These are phyloP conservation scores for Melanogaster broomeanus DNA, from an alignment of 768 basidiomycete genomes.

Conservation along the genomic window DNA sequence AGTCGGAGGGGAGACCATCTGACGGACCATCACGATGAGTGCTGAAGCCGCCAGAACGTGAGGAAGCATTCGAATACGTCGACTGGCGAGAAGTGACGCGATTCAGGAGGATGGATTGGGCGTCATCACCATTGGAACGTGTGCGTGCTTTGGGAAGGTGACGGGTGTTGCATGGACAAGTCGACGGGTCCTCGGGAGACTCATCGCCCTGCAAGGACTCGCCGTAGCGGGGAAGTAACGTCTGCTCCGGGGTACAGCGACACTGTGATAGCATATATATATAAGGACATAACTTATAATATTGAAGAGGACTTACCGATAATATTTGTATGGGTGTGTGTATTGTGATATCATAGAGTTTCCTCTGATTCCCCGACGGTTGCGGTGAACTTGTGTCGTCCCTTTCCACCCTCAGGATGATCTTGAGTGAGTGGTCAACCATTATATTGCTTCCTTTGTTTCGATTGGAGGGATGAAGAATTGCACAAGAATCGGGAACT, in stretches of 20 bases:
- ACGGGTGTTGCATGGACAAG: constrained; percentile 47
- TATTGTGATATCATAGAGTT: constrained; percentile 85
- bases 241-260: constrained; percentile 80
- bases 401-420: constrained; percentile 79
- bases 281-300: no score
- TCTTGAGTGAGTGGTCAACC: constrained; percentile 77
- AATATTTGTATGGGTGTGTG: constrained; percentile 86
- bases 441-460: constrained; percentile 58
- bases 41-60: constrained; percentile 26
- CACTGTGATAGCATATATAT: constrained; percentile 46
- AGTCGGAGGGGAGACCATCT: constrained; percentile 23
- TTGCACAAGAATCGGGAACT: constrained; percentile 63
- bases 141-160: constrained; percentile 12
- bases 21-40: constrained; percentile 16
- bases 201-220: constrained; percentile 31
- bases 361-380: constrained; percentile 71
- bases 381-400: constrained; percentile 70
- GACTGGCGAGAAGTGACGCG: constrained; percentile 37
- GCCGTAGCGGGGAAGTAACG: constrained; percentile 74
- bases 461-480: constrained; percentile 77
- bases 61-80: constrained; percentile 31
- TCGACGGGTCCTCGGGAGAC: constrained; percentile 9
- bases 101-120: constrained; percentile 12
- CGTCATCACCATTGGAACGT: not conserved
- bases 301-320: constrained; percentile 54